Conservation (phyloP, 192 early-diverging fungal genomes). For the Gonapodya prolifera region DNA sequence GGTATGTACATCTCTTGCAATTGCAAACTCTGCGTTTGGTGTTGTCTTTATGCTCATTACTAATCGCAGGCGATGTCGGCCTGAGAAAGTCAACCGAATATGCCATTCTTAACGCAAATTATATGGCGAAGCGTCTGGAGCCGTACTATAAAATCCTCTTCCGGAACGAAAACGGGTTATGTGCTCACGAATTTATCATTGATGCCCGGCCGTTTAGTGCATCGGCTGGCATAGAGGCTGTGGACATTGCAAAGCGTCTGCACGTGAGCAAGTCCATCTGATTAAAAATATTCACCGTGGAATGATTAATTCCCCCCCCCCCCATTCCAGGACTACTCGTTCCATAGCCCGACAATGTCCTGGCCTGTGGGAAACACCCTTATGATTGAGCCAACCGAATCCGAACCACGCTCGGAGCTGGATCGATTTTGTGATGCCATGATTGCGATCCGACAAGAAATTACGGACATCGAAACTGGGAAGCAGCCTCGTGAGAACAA, state of each 20-base stretch:
- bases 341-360: slow-evolving; percentile 99
- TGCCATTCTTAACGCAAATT: slow-evolving; percentile 96
- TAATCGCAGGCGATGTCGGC: slow-evolving; percentile 52
- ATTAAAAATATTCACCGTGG: slow-evolving; percentile 11
- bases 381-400: slow-evolving; percentile 99
- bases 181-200: slow-evolving; percentile 98
- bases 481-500: slow-evolving; percentile 76
- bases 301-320: neutral
- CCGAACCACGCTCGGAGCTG: slow-evolving; percentile 81
- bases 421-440: slow-evolving; percentile 98
- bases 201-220: slow-evolving; percentile 83
- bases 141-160: slow-evolving; percentile 86
- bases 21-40: neutral
- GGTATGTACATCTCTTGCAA: slow-evolving; percentile 26
- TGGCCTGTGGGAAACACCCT: slow-evolving; percentile 98
- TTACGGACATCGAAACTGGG: slow-evolving; percentile 74
- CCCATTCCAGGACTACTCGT: slow-evolving; percentile 74
- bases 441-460: slow-evolving; percentile 90
- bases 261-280: slow-evolving; percentile 15
- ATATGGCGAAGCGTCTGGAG: slow-evolving; percentile 85
- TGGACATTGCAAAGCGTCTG: slow-evolving; percentile 97
- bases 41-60: neutral
- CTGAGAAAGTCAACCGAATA: slow-evolving; percentile 73
- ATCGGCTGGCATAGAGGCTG: slow-evolving; percentile 69
- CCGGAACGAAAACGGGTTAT: slow-evolving; percentile 87